These are phyloP conservation scores for Gracilaria gracilis DNA, from an alignment of 23 red algal genomes.

Conservation along the genomic window DNA sequence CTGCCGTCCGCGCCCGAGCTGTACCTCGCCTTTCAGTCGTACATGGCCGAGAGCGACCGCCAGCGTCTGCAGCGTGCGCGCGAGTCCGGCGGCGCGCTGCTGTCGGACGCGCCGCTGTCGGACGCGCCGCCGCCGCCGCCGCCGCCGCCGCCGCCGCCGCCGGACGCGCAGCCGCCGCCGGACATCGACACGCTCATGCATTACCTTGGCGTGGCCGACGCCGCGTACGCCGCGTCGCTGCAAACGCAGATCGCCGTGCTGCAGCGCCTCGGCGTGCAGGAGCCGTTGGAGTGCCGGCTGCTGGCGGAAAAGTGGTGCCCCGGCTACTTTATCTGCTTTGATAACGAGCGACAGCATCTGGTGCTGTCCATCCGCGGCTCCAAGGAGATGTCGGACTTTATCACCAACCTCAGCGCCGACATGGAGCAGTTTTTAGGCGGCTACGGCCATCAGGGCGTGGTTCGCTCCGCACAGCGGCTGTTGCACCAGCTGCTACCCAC, in stretches of 20 bases:
- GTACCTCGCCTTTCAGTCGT: conserved; percentile 37
- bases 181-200: conserved; percentile 13
- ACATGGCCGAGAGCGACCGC: conserved; percentile 66
- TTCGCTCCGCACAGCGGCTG: conserved; percentile 67
- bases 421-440: conserved; percentile 74
- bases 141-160: not conserved
- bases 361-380: conserved; percentile 86
- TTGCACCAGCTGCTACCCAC: conserved; percentile 46
- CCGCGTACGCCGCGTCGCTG: conserved; percentile 34
- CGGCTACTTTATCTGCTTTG: conserved; percentile 80
- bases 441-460: conserved; percentile 76
- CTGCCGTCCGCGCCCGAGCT: conserved; percentile 59
- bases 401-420: conserved; percentile 85
- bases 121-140: conserved; percentile 1
- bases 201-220: conserved; percentile 37
- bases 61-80: not conserved
- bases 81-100: not conserved
- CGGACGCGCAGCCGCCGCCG: not conserved
- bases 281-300: conserved; percentile 3
- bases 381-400: conserved; percentile 79
- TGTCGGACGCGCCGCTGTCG: not conserved
- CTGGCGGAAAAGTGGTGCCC: conserved; percentile 54
- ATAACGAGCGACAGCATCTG: conserved; percentile 35
- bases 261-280: not conserved
- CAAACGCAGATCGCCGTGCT: conserved; percentile 7